Evolutionary conservation across 306 rosid species (phyloP).

Genomic region (Psophocarpus tetragonolobus): DNA sequence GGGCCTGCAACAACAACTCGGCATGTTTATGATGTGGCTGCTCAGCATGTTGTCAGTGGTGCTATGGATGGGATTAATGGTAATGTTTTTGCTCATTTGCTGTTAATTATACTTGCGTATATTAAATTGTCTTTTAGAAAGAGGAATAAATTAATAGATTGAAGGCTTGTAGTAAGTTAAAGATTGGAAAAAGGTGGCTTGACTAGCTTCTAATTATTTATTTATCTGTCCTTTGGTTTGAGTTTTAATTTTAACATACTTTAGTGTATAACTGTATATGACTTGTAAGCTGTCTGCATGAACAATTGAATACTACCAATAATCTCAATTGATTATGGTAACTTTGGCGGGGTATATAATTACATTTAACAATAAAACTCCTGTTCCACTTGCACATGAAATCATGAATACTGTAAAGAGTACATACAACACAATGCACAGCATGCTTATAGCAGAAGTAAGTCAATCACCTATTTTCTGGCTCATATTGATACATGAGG

Average conservation of each 20-base stretch:
- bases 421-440: not conserved
- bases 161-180: not conserved
- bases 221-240: not conserved
- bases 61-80: constrained; percentile 93
- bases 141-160: constrained; percentile 10
- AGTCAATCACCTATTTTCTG: not conserved
- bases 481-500: not conserved
- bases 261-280: not conserved
- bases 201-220: not conserved
- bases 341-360: constrained; percentile 2
- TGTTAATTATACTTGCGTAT: not conserved
- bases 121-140: not conserved
- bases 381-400: constrained; percentile 5
- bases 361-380: not conserved
- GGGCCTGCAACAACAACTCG: constrained; percentile 94
- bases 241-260: not conserved
- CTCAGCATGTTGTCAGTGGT: constrained; percentile 82
- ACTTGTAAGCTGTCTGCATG: not conserved
- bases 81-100: constrained; percentile 39
- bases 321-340: not conserved
- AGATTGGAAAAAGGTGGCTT: not conserved
- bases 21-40: constrained; percentile 89
- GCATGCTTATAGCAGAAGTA: not conserved
- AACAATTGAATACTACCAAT: constrained; percentile 10
- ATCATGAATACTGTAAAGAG: not conserved